Percentiles rank a stretch among this genome's conserved stretches.
Conservation (phyloP, 345 rosid species). For the Citrus mangshanensis region DNA sequence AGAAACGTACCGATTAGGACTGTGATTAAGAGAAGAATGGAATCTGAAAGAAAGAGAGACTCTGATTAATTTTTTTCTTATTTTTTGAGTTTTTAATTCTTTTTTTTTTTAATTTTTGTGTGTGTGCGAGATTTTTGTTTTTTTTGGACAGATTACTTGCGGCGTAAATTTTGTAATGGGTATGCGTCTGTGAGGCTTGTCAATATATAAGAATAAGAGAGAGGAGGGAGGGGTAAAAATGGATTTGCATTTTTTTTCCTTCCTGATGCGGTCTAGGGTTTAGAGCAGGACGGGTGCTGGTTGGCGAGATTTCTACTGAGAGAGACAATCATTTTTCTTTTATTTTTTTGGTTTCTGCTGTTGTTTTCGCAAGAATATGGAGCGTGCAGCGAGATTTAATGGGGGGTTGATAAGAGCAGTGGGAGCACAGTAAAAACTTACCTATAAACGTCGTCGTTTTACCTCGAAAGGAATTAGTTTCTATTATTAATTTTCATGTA, state of each 20-base stretch:
- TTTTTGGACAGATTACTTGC: neutral
- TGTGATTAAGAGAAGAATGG: constrained; percentile 42
- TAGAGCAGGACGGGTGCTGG: neutral
- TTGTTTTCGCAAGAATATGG: too few relatives aligned
- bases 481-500: too few relatives aligned
- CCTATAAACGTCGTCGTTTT: too few relatives aligned
- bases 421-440: too few relatives aligned
- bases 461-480: too few relatives aligned
- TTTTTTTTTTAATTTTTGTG: neutral
- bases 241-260: constrained; percentile 3
- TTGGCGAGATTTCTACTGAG: neutral
- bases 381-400: too few relatives aligned
- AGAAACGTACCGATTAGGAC: constrained; percentile 61
- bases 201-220: neutral
- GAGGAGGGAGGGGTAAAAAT: constrained; percentile 10
- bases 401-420: too few relatives aligned
- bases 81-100: neutral
- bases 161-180: neutral
- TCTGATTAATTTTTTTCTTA: neutral
- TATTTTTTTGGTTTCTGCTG: too few relatives aligned
- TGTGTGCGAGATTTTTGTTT: too few relatives aligned
- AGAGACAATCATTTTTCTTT: neutral
- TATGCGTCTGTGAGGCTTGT: neutral
- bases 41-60: constrained; percentile 15
- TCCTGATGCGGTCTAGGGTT: neutral